These are phyloP conservation scores for Phylloporus scabripes DNA, from an alignment of 768 basidiomycete genomes.

Conservation along the genomic window DNA sequence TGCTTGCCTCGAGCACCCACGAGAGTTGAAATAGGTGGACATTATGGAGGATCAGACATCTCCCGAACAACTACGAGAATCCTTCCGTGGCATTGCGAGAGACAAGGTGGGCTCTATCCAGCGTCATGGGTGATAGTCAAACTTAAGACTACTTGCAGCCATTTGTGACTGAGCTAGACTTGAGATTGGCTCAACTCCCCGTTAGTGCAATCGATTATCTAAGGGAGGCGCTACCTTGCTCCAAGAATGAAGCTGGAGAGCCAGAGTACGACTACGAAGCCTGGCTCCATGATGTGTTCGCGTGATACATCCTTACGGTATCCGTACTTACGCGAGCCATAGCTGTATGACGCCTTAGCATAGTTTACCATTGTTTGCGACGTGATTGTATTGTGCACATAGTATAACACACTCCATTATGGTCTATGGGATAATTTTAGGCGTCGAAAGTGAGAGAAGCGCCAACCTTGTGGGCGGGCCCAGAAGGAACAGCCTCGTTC, in stretches of 20 bases:
- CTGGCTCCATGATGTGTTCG: constrained; percentile 79
- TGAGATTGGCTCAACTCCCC: constrained; percentile 79
- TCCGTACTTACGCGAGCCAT: background rate
- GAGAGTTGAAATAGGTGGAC: constrained; percentile 57
- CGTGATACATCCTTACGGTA: constrained; percentile 28
- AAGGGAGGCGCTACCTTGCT: constrained; percentile 70
- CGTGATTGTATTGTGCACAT: constrained; percentile 12
- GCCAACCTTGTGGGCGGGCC: constrained; percentile 81
- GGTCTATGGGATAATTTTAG: constrained; percentile 33
- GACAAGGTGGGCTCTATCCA: constrained; percentile 61
- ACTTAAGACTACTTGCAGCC: constrained; percentile 44
- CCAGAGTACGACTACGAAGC: constrained; percentile 74
- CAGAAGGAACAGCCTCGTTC: constrained; percentile 60
- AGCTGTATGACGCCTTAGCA: background rate
- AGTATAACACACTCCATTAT: constrained; percentile 12
- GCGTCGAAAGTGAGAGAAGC: constrained; percentile 71
- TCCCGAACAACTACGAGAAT: constrained; percentile 83
- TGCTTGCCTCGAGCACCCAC: background rate
- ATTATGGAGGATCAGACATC: constrained; percentile 96
- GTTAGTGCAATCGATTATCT: constrained; percentile 73
- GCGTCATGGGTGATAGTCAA: background rate
- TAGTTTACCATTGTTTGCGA: constrained; percentile 1
- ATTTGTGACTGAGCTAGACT: constrained; percentile 89
- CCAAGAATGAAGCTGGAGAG: constrained; percentile 49
- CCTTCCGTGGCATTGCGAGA: constrained; percentile 87